Conservation (phyloP, 1,139 yeast species). For the Saccharomycopsis hybrid region DNA sequence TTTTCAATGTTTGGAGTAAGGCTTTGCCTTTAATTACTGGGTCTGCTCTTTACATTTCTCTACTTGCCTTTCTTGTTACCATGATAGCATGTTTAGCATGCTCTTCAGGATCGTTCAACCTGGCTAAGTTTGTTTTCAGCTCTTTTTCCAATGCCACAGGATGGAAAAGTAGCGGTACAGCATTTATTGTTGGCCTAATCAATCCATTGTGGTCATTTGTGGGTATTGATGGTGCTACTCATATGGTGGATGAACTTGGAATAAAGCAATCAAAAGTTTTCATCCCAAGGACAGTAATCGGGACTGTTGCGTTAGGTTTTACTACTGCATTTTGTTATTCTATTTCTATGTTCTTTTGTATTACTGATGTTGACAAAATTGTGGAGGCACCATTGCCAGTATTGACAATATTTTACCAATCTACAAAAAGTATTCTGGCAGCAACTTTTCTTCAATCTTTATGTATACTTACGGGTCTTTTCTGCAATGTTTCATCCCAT, state of each 20-base stretch:
- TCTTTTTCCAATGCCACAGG: conserved; percentile 60
- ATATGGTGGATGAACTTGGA: conserved; percentile 66
- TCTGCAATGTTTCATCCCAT: conserved; percentile 66
- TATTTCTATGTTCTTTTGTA: conserved; percentile 57
- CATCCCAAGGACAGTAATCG: conserved; percentile 59
- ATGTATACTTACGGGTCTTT: conserved; percentile 55
- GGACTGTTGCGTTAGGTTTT: conserved; percentile 63
- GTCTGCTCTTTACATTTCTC: conserved; percentile 48
- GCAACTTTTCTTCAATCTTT: conserved; percentile 54
- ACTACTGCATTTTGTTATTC: conserved; percentile 53
- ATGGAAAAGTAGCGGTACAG: conserved; percentile 53
- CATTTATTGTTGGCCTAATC: conserved; percentile 58
- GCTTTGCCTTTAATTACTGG: conserved; percentile 49
- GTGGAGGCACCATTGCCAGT: conserved; percentile 49
- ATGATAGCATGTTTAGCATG: conserved; percentile 51
- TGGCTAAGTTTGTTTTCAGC: conserved; percentile 54
- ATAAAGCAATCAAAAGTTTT: conserved; percentile 50
- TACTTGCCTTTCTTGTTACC: conserved; percentile 47
- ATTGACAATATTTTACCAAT: conserved; percentile 55
- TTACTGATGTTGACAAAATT: conserved; percentile 43
- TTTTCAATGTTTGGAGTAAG: conserved; percentile 53
- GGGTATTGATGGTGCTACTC: conserved; percentile 66
- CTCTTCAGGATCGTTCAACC: conserved; percentile 48
- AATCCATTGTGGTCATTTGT: conserved; percentile 67
- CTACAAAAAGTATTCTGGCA: conserved; percentile 46